A percentile compares a stretch with the other conserved stretches of the same genome.
These are phyloP conservation scores for Medicago arabica DNA, from an alignment of 306 rosid species.

Conservation along the genomic window DNA sequence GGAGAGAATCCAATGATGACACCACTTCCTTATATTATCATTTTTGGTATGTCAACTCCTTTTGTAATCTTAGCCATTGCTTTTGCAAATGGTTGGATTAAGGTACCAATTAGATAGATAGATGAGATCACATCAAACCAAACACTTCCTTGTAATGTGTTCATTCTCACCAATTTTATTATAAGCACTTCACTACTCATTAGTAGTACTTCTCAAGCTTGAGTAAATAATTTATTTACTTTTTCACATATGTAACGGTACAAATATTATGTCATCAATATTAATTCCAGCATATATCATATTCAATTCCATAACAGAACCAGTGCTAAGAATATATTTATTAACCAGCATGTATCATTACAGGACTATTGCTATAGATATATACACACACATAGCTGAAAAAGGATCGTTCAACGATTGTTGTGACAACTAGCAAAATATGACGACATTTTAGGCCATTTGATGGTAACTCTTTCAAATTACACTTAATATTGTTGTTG, in stretches of 20 bases:
- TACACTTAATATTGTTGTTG: no score
- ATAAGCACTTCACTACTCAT: neutral
- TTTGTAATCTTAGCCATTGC: slow-evolving; percentile 98
- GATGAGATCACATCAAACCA: slow-evolving; percentile 5
- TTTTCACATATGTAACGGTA: slow-evolving; percentile 36
- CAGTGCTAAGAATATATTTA: no score
- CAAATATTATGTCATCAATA: slow-evolving; percentile 10
- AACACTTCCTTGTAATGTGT: slow-evolving; percentile 32
- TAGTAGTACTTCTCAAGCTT: neutral
- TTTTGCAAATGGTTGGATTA: slow-evolving; percentile 96
- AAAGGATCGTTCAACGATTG: no score
- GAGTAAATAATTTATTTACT: slow-evolving; percentile 34
- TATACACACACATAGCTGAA: no score
- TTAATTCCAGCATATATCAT: no score
- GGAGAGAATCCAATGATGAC: slow-evolving; percentile 98
- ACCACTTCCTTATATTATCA: slow-evolving; percentile 92
- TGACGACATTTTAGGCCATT: no score
- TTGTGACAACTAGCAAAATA: no score
- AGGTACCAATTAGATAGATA: slow-evolving; percentile 90
- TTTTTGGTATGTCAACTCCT: slow-evolving; percentile 98
- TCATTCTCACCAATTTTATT: slow-evolving; percentile 5
- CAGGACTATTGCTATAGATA: no score
- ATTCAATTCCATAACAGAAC: no score
- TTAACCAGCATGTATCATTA: no score
- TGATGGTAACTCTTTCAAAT: no score